Percentiles rank a stretch among this genome's conserved stretches.
phyloP scores from a whole-genome alignment of 495 filamentous ascomycete genomes.

The Ramalina intermedia region DNA sequence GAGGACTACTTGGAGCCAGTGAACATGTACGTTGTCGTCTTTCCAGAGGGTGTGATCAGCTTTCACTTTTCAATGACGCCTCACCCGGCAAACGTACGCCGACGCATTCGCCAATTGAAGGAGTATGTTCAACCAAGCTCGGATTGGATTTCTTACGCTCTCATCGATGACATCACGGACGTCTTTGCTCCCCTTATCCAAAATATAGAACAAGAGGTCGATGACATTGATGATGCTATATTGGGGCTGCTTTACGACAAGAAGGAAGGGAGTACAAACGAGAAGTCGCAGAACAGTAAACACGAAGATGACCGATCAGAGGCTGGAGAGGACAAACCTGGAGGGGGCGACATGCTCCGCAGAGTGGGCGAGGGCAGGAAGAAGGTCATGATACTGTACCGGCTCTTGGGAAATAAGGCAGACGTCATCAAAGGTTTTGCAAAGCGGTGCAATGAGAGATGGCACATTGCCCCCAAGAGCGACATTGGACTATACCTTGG shows the following conservation, averaged over 20 bases:
- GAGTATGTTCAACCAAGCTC: slow-evolving; percentile 87
- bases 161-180: slow-evolving; percentile 97
- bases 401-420: slow-evolving; percentile 89
- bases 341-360: slow-evolving; percentile 69
- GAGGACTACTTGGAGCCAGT: slow-evolving; percentile 87
- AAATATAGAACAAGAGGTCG: slow-evolving; percentile 75
- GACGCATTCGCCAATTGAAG: slow-evolving; percentile 80
- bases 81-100: slow-evolving; percentile 87
- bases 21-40: slow-evolving; percentile 96
- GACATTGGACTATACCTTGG: slow-evolving; percentile 94
- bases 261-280: slow-evolving; percentile 19
- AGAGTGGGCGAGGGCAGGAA: slow-evolving; percentile 87
- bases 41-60: slow-evolving; percentile 84
- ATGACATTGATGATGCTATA: slow-evolving; percentile 75
- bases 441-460: slow-evolving; percentile 97
- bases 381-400: slow-evolving; percentile 89
- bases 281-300: slow-evolving; percentile 9
- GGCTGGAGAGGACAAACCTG: slow-evolving; percentile 29
- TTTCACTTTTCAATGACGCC: slow-evolving; percentile 92
- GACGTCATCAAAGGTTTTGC: slow-evolving; percentile 98
- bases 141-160: slow-evolving; percentile 95
- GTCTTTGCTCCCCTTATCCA: slow-evolving; percentile 85
- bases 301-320: slow-evolving; percentile 30
- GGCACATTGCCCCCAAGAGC: slow-evolving; percentile 86
- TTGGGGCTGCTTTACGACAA: slow-evolving; percentile 55